Evolutionary conservation across 805 yeast species (phyloP), one percentile per base, ranked within the genome.

Genomic region (Tetrapisispora taiwanensis): DNA sequence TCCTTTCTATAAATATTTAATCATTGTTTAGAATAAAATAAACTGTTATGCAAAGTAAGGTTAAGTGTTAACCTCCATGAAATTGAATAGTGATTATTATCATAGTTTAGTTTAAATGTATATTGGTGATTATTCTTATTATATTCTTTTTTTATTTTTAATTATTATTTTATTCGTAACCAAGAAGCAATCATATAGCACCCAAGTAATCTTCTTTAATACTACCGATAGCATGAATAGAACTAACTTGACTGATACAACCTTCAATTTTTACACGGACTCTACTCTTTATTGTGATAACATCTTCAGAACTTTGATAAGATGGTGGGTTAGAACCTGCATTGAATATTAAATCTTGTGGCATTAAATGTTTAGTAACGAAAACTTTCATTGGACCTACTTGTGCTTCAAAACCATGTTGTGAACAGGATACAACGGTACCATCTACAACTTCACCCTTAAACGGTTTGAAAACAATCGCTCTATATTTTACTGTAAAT

Each of bases 401-500:
- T 65, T 92, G 97, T 32, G 95, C 97, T 63, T 92, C 92, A 52
- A 92, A 87, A 8, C 98, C 98, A 81, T 90, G 84, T 59, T 78
- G 87, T 64, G 84, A 87, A 40, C 95, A 97, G 28, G 86, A 84
- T 13, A 95, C 84, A 14, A 92, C 97, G 20, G 90, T 80, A 6
- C 94, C 98, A 65, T 92, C 98, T 22, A 92, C 97, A 7, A 92
- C 98, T 66, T 92, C 98, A 30, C 97, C 98, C 67, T 92, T 92
- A 69, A 92, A 92, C 4, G 98, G 98, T 59, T 90, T 84, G 94
- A 96, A 92, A 30, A 92, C 97, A 42, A 92, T 89, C 0, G 98
- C 98, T 54, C 95, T 73, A 63, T 92, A 92, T 65, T 87, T 86
- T 43, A 92, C 97, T 55, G 87, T 95, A 58, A 92, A 92, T 65